Evolutionary conservation across 805 yeast genomes (phyloP).

Genomic region (Starmerella potacharoeniae): DNA sequence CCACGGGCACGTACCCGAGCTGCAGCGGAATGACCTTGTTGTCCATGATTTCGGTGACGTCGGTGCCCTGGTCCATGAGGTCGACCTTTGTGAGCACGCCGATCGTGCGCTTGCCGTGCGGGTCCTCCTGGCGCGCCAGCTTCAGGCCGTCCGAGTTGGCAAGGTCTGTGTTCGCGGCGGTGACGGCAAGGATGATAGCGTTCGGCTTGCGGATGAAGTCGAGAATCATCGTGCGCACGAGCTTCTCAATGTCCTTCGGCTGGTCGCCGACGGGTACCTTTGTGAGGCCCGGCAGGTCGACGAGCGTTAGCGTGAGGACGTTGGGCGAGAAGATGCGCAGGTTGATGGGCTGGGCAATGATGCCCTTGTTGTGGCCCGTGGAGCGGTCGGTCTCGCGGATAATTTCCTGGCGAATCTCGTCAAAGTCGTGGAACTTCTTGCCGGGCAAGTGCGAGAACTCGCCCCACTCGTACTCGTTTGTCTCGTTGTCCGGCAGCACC

Average conservation of each 20-base stretch:
- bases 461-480: slow-evolving; percentile 71
- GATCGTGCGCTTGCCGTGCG: slow-evolving; percentile 86
- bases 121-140: slow-evolving; percentile 94
- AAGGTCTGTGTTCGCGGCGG: slow-evolving; percentile 92
- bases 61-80: slow-evolving; percentile 96
- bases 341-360: slow-evolving; percentile 85
- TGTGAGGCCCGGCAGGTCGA: slow-evolving; percentile 93
- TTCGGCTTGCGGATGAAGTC: slow-evolving; percentile 92
- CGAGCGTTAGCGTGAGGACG: slow-evolving; percentile 86
- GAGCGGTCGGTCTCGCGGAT: slow-evolving; percentile 81
- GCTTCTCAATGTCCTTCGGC: slow-evolving; percentile 91
- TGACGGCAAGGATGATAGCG: slow-evolving; percentile 87
- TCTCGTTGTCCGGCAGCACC: slow-evolving; percentile 28
- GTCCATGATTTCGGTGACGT: slow-evolving; percentile 87
- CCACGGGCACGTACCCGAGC: slow-evolving; percentile 94
- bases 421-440: slow-evolving; percentile 75
- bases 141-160: slow-evolving; percentile 95
- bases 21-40: slow-evolving; percentile 92
- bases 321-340: slow-evolving; percentile 89
- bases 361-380: slow-evolving; percentile 65
- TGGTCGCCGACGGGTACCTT: slow-evolving; percentile 99
- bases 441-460: slow-evolving; percentile 90
- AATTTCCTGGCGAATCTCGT: slow-evolving; percentile 80
- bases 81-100: slow-evolving; percentile 96
- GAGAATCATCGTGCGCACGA: slow-evolving; percentile 83